Conservation (phyloP, 805 yeast species). For the Candida anglica region DNA sequence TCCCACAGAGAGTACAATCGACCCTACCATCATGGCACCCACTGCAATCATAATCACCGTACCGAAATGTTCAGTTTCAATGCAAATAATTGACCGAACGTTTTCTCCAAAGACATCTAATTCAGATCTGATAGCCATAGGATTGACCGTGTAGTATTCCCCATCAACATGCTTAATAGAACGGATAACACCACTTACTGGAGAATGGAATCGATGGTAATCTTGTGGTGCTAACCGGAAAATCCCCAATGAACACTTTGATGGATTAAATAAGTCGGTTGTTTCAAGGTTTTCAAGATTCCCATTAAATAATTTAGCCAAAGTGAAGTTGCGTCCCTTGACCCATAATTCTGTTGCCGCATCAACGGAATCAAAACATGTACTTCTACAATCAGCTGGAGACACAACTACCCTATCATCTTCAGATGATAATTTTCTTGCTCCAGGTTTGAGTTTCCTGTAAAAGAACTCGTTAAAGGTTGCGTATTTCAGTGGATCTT, state of each 20-base stretch:
- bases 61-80: constrained; percentile 75
- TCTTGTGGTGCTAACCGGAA: constrained; percentile 96
- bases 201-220: constrained; percentile 89
- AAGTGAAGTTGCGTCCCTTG: constrained; percentile 74
- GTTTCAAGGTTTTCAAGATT: constrained; percentile 40
- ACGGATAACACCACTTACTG: constrained; percentile 73
- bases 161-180: constrained; percentile 72
- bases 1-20: constrained; percentile 67
- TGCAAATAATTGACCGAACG: constrained; percentile 72
- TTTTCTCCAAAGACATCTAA: constrained; percentile 94
- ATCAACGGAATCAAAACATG: constrained; percentile 57
- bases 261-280: constrained; percentile 27
- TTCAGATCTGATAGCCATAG: constrained; percentile 89
- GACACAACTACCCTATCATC: constrained; percentile 54
- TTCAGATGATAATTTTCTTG: constrained; percentile 66
- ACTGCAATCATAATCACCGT: constrained; percentile 72
- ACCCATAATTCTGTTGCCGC: constrained; percentile 81
- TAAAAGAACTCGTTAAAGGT: constrained; percentile 91
- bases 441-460: constrained; percentile 65
- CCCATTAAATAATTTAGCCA: constrained; percentile 55
- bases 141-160: constrained; percentile 93
- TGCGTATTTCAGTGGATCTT: constrained; percentile 45
- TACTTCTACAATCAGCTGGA: constrained; percentile 86
- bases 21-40: constrained; percentile 99
- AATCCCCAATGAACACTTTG: constrained; percentile 62